Base-by-base conservation (phyloP, 2,329 filamentous ascomycete genomes). In the Penicillium sp. region DNA sequence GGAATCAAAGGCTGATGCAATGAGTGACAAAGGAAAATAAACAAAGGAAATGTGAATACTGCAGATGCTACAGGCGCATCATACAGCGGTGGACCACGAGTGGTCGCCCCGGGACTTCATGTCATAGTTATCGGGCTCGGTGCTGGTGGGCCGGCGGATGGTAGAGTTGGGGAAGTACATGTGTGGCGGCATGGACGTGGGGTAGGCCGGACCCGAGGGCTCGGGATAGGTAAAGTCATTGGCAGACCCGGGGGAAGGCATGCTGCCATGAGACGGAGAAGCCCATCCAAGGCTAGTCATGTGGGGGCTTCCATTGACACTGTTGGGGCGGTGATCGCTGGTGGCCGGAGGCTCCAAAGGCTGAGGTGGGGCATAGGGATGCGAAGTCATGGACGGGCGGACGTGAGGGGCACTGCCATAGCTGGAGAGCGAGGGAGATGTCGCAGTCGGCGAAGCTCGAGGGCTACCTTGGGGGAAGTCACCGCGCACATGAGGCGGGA, bases 161-260 rank as follows among this genome's bases (percentile, higher is more conserved):
- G 85, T 82, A 5, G 84, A 81, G 57, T 84, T 85, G 34, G 82
- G 80, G 62, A 92, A 92, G 71, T 92, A 93, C 77, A 91, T 84
- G 64, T 88, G 85, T 40, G 82, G 81, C 27, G 74, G 72, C 67
- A 76, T 73, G 14, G 71, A 69, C 27, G 67, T 72, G 9, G 72
- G 63, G 50, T 75, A 76, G 32, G 80, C 79, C 38, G 81, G 81
- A 46, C 83, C 81, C 24, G 77, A 79, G 4, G 85, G 84, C 63
- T 96, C 91, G 0, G 90, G 89, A 63, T 97, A 95, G 7, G 88
- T 85, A 68, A 95, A 96, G 57, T 89, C 86, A 60, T 91, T 92
- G 22, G 71, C 67, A 14, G 83, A 85, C 42, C 82, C 83, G 42
- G 92, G 88, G 8, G 88, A 88, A 9, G 88, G 85, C 61, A 91